These are phyloP conservation scores for Flaveria bidentis DNA, from an alignment of 129 eudicot genomes.

Conservation along the genomic window DNA sequence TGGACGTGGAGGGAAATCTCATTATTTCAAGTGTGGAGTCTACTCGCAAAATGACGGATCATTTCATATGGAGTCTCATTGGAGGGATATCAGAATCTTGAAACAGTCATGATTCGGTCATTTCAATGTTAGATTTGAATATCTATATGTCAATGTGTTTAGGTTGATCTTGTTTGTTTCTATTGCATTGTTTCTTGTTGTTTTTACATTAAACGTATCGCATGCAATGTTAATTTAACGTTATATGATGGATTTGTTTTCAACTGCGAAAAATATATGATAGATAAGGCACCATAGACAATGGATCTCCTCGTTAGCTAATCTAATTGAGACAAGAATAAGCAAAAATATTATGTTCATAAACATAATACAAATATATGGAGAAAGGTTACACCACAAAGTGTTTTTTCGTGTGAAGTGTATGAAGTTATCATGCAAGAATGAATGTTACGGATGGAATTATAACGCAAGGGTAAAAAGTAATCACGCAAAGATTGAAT, in stretches of 20 bases:
- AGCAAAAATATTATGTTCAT: too few species aligned
- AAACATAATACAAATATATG: too few species aligned
- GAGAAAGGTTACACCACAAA: too few species aligned
- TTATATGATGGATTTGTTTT: not conserved
- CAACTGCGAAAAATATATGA: too few species aligned
- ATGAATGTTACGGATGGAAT: too few species aligned
- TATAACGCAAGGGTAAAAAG: too few species aligned
- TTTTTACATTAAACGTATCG: not conserved
- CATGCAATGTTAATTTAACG: not conserved
- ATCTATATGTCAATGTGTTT: not conserved
- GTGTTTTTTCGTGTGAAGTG: too few species aligned
- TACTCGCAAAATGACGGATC: conserved; percentile 23
- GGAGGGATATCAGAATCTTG: conserved; percentile 28
- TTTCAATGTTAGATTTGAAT: not conserved
- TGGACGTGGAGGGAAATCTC: conserved; percentile 22
- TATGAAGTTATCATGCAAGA: too few species aligned
- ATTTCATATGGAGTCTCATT: conserved; percentile 34
- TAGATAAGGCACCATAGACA: not conserved
- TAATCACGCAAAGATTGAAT: too few species aligned
- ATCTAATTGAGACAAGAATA: too few species aligned
- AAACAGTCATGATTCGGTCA: not conserved
- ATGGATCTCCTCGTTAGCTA: too few species aligned
- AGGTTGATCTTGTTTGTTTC: not conserved
- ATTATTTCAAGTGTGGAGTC: conserved; percentile 40
- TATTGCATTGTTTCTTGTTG: not conserved